These are phyloP conservation scores for Colletotrichum salicis DNA, from an alignment of 2,329 filamentous ascomycete genomes.

Conservation along the genomic window DNA sequence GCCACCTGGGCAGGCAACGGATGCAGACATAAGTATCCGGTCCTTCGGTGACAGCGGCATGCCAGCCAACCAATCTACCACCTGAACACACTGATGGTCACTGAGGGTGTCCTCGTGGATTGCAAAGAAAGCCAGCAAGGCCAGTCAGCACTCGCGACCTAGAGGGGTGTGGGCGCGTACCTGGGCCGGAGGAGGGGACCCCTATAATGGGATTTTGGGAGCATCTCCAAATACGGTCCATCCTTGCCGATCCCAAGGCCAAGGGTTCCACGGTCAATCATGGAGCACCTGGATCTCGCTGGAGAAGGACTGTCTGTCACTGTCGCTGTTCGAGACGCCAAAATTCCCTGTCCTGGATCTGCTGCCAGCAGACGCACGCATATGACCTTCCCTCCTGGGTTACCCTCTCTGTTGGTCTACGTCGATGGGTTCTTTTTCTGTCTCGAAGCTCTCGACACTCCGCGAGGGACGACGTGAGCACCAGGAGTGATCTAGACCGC, in stretches of 20 bases:
- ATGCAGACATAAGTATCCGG: conserved; percentile 19
- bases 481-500: conserved; percentile 9
- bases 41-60: conserved; percentile 27
- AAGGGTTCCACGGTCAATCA: conserved; percentile 15
- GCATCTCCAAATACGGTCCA: conserved; percentile 2
- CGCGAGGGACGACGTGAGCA: background rate
- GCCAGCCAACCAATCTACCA: conserved; percentile 28
- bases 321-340: background rate
- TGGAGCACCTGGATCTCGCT: conserved; percentile 3
- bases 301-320: background rate
- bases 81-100: background rate
- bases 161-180: conserved; percentile 24
- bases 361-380: background rate
- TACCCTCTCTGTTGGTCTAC: background rate
- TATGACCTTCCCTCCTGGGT: background rate
- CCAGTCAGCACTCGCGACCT: background rate
- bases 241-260: conserved; percentile 20
- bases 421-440: background rate
- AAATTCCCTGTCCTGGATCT: background rate
- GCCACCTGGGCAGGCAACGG: conserved; percentile 9
- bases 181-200: conserved; percentile 29
- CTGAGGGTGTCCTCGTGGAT: conserved; percentile 31
- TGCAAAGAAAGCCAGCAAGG: conserved; percentile 5
- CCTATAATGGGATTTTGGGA: conserved; percentile 5
- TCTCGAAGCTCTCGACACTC: background rate